These are phyloP conservation scores for Amauroascus niger DNA, from an alignment of 2,329 filamentous ascomycete species.

Conservation along the genomic window DNA sequence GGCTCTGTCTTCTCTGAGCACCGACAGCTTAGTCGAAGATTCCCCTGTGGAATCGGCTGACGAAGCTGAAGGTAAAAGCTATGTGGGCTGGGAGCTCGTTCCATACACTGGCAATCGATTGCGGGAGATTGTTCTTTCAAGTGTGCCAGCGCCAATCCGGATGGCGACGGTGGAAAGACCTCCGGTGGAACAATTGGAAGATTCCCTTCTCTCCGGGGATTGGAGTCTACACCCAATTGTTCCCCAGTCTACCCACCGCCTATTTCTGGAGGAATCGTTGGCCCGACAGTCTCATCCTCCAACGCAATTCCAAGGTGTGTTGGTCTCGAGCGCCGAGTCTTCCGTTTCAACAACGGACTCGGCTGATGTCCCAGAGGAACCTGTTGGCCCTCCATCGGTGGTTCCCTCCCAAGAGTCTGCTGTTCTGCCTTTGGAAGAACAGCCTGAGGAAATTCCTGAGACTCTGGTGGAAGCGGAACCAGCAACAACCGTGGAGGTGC, in stretches of 20 bases:
- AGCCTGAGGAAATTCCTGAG: background rate
- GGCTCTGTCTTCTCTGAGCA: background rate
- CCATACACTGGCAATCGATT: conserved; percentile 2
- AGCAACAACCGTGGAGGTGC: conserved; percentile 5
- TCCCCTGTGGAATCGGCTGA: background rate
- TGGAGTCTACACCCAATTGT: background rate
- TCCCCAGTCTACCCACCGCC: background rate
- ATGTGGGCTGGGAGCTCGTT: conserved; percentile 2
- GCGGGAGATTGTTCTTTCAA: background rate
- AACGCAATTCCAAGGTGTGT: background rate
- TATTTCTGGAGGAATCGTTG: background rate
- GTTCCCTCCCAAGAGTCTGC: background rate
- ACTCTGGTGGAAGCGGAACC: background rate
- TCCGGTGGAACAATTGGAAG: background rate
- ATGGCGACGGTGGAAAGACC: background rate
- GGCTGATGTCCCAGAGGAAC: background rate
- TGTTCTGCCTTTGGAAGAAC: background rate
- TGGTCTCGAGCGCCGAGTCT: background rate
- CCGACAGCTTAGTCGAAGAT: background rate
- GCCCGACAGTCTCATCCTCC: background rate
- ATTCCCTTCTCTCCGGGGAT: background rate
- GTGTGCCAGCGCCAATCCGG: background rate
- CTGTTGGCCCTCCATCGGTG: background rate
- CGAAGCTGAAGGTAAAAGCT: background rate
- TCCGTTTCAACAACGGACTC: background rate